Evolutionary conservation across 164 flowering plant genomes (phyloP).

Genomic region (Platanus orientalis): DNA sequence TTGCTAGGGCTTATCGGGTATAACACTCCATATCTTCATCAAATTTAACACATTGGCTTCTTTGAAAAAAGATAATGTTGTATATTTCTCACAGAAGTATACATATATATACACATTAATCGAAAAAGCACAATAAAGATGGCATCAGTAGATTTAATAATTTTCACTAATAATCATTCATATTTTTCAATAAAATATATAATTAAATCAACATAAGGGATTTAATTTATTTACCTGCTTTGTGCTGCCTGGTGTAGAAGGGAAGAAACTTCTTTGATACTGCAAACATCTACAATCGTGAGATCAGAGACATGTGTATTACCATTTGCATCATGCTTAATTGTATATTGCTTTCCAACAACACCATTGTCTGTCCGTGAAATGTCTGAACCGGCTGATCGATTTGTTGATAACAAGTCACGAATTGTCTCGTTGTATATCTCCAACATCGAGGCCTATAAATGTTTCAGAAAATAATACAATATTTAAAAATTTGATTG

Average conservation of each 20-base stretch:
- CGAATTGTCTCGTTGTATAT: constrained; percentile 93
- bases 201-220: too few species aligned
- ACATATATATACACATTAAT: too few species aligned
- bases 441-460: constrained; percentile 93
- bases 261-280: constrained; percentile 73
- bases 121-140: too few species aligned
- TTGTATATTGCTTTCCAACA: constrained; percentile 61
- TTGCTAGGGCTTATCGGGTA: too few species aligned
- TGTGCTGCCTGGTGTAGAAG: constrained; percentile 84
- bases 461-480: neutral
- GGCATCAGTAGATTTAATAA: neutral
- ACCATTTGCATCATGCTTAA: constrained; percentile 88
- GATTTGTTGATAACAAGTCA: constrained; percentile 61
- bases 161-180: too few species aligned
- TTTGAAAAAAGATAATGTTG: too few species aligned
- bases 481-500: too few species aligned
- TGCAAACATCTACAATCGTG: constrained; percentile 79
- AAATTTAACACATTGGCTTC: too few species aligned
- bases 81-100: too few species aligned
- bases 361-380: constrained; percentile 36
- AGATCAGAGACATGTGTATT: constrained; percentile 89
- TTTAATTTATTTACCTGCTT: constrained; percentile 96
- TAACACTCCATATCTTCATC: too few species aligned
- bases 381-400: constrained; percentile 31
- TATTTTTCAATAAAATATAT: too few species aligned